A percentile compares a stretch with the other conserved stretches of the same genome.
phyloP scores from a whole-genome alignment of 1,284 basidiomycete genomes.

The Ceratobasidium sp. region DNA sequence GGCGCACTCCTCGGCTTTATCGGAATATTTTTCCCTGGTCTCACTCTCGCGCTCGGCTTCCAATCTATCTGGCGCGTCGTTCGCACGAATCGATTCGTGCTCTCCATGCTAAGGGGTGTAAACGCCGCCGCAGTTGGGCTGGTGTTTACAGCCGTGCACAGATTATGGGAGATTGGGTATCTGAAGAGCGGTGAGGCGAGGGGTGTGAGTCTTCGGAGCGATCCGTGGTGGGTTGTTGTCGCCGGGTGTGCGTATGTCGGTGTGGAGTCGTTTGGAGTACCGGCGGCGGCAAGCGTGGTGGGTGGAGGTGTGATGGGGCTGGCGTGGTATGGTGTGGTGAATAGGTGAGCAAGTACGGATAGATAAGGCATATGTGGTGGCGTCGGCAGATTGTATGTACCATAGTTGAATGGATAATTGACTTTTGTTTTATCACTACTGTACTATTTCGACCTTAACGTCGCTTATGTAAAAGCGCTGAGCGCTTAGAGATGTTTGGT shows the following conservation, averaged over 20 bases:
- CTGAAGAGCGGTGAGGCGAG: constrained; percentile 48
- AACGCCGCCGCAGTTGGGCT: constrained; percentile 70
- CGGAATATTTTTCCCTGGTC: constrained; percentile 66
- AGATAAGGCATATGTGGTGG: too few relatives aligned
- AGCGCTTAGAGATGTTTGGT: too few relatives aligned
- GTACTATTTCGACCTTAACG: too few relatives aligned
- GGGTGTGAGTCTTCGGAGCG: constrained; percentile 57
- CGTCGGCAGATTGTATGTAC: too few relatives aligned
- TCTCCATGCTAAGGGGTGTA: constrained; percentile 64
- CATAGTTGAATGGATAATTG: too few relatives aligned
- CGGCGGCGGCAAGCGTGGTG: constrained; percentile 58
- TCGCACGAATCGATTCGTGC: constrained; percentile 60
- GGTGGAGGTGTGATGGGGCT: constrained; percentile 59
- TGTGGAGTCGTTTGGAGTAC: constrained; percentile 56
- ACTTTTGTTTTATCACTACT: too few relatives aligned
- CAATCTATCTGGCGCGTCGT: constrained; percentile 65
- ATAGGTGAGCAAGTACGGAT: too few relatives aligned
- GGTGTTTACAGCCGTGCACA: constrained; percentile 69
- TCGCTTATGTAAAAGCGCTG: too few relatives aligned
- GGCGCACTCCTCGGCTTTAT: constrained; percentile 66
- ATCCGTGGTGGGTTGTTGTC: constrained; percentile 64
- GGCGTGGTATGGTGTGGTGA: too few relatives aligned
- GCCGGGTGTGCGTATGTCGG: constrained; percentile 55
- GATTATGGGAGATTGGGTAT: constrained; percentile 60
- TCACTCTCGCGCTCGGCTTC: constrained; percentile 66